A percentile compares a stretch with the other conserved stretches of the same genome.
Conservation (phyloP, 1,284 basidiomycete genomes). For the Malassezia slooffiae region DNA sequence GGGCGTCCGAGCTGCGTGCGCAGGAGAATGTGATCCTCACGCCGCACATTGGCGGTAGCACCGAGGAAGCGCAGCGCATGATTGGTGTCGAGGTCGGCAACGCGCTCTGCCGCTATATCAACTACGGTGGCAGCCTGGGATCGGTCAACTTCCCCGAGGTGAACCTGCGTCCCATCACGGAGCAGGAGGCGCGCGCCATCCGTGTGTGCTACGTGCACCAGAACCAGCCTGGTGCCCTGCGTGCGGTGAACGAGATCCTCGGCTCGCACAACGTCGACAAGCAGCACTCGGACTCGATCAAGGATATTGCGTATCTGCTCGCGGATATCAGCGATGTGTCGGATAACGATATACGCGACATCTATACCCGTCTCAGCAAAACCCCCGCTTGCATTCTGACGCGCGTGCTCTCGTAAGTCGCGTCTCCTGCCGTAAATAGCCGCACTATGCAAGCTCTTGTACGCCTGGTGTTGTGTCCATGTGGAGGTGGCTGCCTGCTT, state of each 20-base stretch:
- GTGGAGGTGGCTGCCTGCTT: neutral
- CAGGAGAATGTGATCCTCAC: conserved; percentile 41
- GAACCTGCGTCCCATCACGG: conserved; percentile 73
- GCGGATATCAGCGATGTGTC: conserved; percentile 89
- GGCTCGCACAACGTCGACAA: conserved; percentile 97
- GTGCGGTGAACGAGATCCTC: conserved; percentile 80
- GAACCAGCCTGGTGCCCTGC: conserved; percentile 94
- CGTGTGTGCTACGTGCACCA: conserved; percentile 91
- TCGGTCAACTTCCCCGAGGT: conserved; percentile 99
- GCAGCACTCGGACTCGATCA: conserved; percentile 93
- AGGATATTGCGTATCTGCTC: conserved; percentile 86
- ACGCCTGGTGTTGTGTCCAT: neutral
- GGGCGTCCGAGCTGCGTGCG: conserved; percentile 33
- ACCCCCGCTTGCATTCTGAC: conserved; percentile 51
- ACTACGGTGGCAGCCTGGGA: conserved; percentile 73
- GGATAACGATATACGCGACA: conserved; percentile 64
- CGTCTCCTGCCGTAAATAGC: neutral
- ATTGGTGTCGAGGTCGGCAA: conserved; percentile 90
- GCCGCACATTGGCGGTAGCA: conserved; percentile 96
- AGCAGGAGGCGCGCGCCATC: conserved; percentile 67
- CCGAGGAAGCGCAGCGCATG: conserved; percentile 94
- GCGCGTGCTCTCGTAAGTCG: conserved; percentile 9
- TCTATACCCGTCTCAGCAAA: conserved; percentile 70
- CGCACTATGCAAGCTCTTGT: neutral
- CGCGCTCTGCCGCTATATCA: conserved; percentile 77